A percentile compares a stretch with the other conserved stretches of the same genome.
phyloP scores from a whole-genome alignment of 805 yeast genomes.

The Brettanomyces bruxellensis region DNA sequence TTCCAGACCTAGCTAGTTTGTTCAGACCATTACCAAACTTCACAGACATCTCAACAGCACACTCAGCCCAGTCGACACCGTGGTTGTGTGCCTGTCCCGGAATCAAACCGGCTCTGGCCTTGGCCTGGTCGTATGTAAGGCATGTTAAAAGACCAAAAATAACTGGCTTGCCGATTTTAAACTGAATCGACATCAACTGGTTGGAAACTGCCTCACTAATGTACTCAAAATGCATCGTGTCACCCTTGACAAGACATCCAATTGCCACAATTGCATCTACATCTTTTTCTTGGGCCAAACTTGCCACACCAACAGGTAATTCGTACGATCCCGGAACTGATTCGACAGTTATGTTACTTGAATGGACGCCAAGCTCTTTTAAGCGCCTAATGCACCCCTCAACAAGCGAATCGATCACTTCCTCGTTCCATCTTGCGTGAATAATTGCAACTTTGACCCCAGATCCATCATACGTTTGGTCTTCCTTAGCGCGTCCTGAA shows the following conservation, averaged over 20 bases:
- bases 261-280: conserved; percentile 88
- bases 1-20: too few species aligned
- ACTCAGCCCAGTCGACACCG: conserved; percentile 98
- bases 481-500: conserved; percentile 63
- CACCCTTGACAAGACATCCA: conserved; percentile 92
- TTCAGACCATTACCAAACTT: conserved; percentile 24
- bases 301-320: conserved; percentile 73
- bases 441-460: conserved; percentile 71
- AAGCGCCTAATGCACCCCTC: conserved; percentile 63
- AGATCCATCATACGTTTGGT: conserved; percentile 39
- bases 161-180: conserved; percentile 62
- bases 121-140: conserved; percentile 89
- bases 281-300: conserved; percentile 36
- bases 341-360: conserved; percentile 70
- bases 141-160: conserved; percentile 93
- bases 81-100: conserved; percentile 68
- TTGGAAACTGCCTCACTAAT: conserved; percentile 85
- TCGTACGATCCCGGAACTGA: conserved; percentile 95
- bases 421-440: conserved; percentile 92
- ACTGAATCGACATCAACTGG: conserved; percentile 77
- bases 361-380: conserved; percentile 56
- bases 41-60: conserved; percentile 90
- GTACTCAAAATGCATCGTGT: conserved; percentile 97
- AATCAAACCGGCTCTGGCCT: conserved; percentile 78
- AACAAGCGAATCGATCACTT: conserved; percentile 70